phyloP scores from a whole-genome alignment of 108 stramenopile species.

The Cylindrotheca closterium region DNA sequence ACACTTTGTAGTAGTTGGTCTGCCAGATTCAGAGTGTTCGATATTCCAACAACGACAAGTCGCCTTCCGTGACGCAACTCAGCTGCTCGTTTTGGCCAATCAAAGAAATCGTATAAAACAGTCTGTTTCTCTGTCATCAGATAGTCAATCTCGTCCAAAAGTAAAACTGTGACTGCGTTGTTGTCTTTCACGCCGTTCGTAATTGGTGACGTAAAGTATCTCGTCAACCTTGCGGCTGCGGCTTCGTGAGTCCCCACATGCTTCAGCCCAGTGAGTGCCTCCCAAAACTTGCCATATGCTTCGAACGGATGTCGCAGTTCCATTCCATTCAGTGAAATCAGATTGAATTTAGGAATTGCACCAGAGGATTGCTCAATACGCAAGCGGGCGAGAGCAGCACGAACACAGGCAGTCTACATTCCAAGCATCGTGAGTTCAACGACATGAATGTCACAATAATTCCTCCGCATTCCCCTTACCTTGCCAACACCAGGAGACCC shows the following conservation, averaged over 20 bases:
- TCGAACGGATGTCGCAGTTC: constrained; percentile 82
- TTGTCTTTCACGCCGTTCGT: not conserved
- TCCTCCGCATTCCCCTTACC: not conserved
- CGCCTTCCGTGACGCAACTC: constrained; percentile 23
- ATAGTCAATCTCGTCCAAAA: constrained; percentile 98
- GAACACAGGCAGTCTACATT: constrained; percentile 73
- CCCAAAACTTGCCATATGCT: constrained; percentile 78
- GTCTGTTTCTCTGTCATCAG: constrained; percentile 92
- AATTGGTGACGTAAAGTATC: constrained; percentile 48
- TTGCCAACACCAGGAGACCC: constrained; percentile 82
- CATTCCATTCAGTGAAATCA: constrained; percentile 86
- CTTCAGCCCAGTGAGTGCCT: constrained; percentile 52
- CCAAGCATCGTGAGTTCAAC: too few species aligned
- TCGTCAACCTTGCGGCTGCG: constrained; percentile 58
- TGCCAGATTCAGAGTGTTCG: constrained; percentile 97
- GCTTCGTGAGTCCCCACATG: constrained; percentile 52
- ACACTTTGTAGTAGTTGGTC: constrained; percentile 84
- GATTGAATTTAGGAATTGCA: constrained; percentile 59
- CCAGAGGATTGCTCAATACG: constrained; percentile 58
- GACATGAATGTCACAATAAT: too few species aligned
- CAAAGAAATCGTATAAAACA: constrained; percentile 96
- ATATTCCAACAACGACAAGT: constrained; percentile 92
- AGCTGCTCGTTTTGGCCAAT: constrained; percentile 84
- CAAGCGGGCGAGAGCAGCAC: constrained; percentile 56
- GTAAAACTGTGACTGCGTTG: constrained; percentile 49